Evolutionary conservation across 202 grass and related monocot genomes (phyloP).

Genomic region (Saccharum hybrid): DNA sequence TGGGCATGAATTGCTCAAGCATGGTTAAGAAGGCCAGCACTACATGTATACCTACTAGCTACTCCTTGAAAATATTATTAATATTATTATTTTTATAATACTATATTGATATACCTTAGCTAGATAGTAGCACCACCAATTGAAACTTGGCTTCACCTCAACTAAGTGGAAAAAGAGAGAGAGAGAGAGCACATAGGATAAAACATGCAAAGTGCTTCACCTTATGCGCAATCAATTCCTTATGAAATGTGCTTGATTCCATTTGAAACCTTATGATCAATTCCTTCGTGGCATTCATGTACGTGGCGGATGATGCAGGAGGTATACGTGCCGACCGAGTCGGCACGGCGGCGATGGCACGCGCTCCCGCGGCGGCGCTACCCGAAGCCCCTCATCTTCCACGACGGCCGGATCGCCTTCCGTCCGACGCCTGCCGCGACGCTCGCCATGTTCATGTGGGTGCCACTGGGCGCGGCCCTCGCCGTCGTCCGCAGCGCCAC

Average conservation of each 20-base stretch:
- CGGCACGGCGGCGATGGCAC: conserved; percentile 53
- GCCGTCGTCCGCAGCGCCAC: conserved; percentile 44
- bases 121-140: neutral
- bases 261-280: neutral
- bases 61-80: neutral
- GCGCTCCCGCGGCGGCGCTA: conserved; percentile 54
- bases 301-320: conserved; percentile 56
- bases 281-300: neutral
- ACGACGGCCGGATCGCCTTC: conserved; percentile 86
- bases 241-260: too few species aligned
- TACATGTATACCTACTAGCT: too few species aligned
- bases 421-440: conserved; percentile 58
- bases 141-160: neutral
- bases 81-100: neutral
- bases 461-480: conserved; percentile 57
- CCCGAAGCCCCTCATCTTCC: conserved; percentile 75
- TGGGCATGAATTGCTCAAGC: neutral
- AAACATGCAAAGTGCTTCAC: too few species aligned
- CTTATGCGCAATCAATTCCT: too few species aligned
- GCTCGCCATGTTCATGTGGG: conserved; percentile 72
- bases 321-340: conserved; percentile 55
- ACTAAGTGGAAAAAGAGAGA: too few species aligned
- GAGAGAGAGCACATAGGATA: too few species aligned
- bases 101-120: neutral
- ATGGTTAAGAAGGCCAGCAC: neutral